Evolutionary conservation across 2,329 filamentous ascomycete genomes (phyloP).

Genomic region (Sphaerulina populicola): DNA sequence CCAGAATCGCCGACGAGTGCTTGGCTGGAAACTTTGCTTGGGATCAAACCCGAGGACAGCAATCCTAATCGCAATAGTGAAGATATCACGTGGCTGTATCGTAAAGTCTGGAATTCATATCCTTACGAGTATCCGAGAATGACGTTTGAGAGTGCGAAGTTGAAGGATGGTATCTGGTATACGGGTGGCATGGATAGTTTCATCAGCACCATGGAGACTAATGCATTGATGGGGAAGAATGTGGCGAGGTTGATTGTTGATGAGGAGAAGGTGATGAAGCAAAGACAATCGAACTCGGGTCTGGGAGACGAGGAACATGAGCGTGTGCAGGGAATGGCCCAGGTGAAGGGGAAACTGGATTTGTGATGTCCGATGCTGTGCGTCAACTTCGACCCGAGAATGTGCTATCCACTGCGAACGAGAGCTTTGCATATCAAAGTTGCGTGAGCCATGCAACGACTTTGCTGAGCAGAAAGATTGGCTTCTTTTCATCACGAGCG

Average conservation of each 20-base stretch:
- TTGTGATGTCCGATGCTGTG: no score
- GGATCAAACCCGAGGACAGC: slow-evolving; percentile 19
- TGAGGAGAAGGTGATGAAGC: slow-evolving; percentile 1
- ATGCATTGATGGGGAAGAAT: slow-evolving; percentile 80
- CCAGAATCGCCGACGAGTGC: slow-evolving; percentile 40
- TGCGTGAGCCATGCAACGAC: no score
- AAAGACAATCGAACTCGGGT: background rate
- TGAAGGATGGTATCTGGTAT: slow-evolving; percentile 61
- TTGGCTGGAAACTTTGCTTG: slow-evolving; percentile 46
- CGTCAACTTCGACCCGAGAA: no score
- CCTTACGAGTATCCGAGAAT: slow-evolving; percentile 75
- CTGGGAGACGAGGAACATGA: no score
- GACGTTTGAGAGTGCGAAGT: slow-evolving; percentile 71
- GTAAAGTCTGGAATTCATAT: slow-evolving; percentile 75
- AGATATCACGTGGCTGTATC: slow-evolving; percentile 65
- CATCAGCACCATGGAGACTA: slow-evolving; percentile 97
- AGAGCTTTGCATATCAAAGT: no score
- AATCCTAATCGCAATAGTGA: slow-evolving; percentile 28
- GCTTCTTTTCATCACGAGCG: no score
- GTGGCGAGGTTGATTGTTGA: slow-evolving; percentile 64
- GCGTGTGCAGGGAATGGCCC: no score
- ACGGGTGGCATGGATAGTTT: slow-evolving; percentile 75
- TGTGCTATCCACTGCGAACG: no score
- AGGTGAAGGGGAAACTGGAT: no score
- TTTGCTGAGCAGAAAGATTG: no score